Evolutionary conservation across 805 yeast genomes (phyloP).

Genomic region (Komagataella phaffii): DNA sequence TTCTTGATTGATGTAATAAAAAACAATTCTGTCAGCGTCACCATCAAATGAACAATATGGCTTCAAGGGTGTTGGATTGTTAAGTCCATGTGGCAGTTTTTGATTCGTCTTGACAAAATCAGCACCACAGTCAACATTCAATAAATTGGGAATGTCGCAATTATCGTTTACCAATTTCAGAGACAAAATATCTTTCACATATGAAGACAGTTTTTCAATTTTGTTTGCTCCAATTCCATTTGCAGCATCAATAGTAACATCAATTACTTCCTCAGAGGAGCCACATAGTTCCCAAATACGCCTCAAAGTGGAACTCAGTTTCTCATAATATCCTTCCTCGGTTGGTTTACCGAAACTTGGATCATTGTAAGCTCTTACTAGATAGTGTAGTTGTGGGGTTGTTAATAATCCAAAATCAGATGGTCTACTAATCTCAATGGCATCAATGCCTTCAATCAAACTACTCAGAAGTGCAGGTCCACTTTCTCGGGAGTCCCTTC

Average conservation of each 20-base stretch:
- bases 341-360: slow-evolving; percentile 42
- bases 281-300: slow-evolving; percentile 21
- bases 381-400: slow-evolving; percentile 89
- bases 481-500: slow-evolving; percentile 81
- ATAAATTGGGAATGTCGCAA: slow-evolving; percentile 34
- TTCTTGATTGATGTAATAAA: slow-evolving; percentile 38
- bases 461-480: slow-evolving; percentile 53
- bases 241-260: slow-evolving; percentile 74
- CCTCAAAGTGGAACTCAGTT: slow-evolving; percentile 41
- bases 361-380: slow-evolving; percentile 66
- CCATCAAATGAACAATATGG: slow-evolving; percentile 87
- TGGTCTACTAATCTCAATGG: slow-evolving; percentile 27
- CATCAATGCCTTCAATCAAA: slow-evolving; percentile 46
- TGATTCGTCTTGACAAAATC: slow-evolving; percentile 91
- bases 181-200: slow-evolving; percentile 26
- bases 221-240: slow-evolving; percentile 95
- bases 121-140: slow-evolving; percentile 85
- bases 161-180: slow-evolving; percentile 37
- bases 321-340: slow-evolving; percentile 58
- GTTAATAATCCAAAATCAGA: slow-evolving; percentile 62
- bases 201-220: slow-evolving; percentile 27
- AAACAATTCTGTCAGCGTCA: slow-evolving; percentile 91
- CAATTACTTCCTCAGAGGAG: slow-evolving; percentile 14
- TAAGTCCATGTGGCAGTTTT: slow-evolving; percentile 50
- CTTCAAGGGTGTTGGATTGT: slow-evolving; percentile 23